These are phyloP conservation scores for Xylaria polymorpha DNA, from an alignment of 2,329 filamentous ascomycete genomes.

Conservation along the genomic window DNA sequence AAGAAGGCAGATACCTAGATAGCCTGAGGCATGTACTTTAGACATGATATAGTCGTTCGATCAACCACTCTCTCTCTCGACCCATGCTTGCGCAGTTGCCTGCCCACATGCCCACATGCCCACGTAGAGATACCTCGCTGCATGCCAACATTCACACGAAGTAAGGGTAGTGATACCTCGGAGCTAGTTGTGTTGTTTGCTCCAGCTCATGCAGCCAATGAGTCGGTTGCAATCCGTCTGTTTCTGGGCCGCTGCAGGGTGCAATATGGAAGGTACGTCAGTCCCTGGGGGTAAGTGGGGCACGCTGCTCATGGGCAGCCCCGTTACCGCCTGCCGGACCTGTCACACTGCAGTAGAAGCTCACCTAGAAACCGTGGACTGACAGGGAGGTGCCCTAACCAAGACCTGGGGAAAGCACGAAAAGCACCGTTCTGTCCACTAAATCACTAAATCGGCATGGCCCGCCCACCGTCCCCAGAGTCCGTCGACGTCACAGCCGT, in stretches of 20 bases:
- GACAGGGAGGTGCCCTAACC: not conserved
- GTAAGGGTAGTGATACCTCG: not conserved
- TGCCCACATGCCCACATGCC: constrained; percentile 4
- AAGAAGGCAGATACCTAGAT: not conserved
- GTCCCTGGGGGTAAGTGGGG: constrained; percentile 1
- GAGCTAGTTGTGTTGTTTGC: not conserved
- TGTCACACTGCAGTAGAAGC: constrained; percentile 16
- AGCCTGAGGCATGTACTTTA: constrained; percentile 1
- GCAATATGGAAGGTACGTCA: constrained; percentile 16
- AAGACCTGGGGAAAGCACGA: constrained; percentile 5
- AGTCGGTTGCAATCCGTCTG: not conserved
- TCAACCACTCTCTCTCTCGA: too few species aligned
- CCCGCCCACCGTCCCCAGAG: constrained; percentile 13
- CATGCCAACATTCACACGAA: not conserved
- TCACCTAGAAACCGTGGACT: not conserved
- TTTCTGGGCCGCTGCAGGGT: constrained; percentile 3
- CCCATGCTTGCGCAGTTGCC: not conserved
- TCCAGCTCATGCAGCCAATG: constrained; percentile 6
- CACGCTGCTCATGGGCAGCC: not conserved
- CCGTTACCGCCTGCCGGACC: constrained; percentile 13
- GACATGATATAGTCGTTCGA: constrained; percentile 7
- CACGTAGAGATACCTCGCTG: constrained; percentile 1
- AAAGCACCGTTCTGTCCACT: constrained; percentile 7
- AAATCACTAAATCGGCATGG: not conserved
- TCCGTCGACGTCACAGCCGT: constrained; percentile 45